Evolutionary conservation across 2,329 filamentous ascomycete genomes (phyloP).

Genomic region (Penicillium sp.): DNA sequence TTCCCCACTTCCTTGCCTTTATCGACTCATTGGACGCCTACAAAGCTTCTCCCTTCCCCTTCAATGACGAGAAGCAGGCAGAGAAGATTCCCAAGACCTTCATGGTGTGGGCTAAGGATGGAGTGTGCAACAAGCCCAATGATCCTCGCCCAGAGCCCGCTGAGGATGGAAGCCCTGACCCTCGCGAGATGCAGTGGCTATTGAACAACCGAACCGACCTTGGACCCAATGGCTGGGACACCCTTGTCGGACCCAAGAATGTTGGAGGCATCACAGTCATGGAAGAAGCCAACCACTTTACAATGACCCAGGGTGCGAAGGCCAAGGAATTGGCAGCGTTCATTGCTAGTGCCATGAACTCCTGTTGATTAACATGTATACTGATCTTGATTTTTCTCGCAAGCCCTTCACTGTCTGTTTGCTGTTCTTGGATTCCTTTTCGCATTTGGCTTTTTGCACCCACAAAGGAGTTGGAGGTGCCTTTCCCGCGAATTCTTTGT

Average conservation of each 20-base stretch:
- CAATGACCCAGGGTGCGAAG: slow-evolving; percentile 28
- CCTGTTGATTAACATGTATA: slow-evolving; percentile 9
- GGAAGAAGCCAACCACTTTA: slow-evolving; percentile 33
- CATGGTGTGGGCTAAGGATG: slow-evolving; percentile 46
- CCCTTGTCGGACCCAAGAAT: slow-evolving; percentile 37
- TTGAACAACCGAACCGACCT: slow-evolving; percentile 45
- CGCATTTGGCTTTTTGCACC: background rate
- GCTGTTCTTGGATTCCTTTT: background rate
- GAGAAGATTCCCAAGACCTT: slow-evolving; percentile 39
- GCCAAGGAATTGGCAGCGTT: slow-evolving; percentile 26
- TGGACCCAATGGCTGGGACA: slow-evolving; percentile 44
- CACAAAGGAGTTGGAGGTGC: background rate
- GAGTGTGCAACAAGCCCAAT: slow-evolving; percentile 40
- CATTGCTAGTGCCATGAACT: slow-evolving; percentile 23
- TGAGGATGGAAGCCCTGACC: slow-evolving; percentile 37
- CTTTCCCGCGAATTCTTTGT: background rate
- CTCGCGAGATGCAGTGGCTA: slow-evolving; percentile 46
- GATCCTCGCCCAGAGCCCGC: slow-evolving; percentile 38
- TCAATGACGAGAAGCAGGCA: slow-evolving; percentile 21
- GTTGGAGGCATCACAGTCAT: slow-evolving; percentile 29
- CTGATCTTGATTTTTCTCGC: background rate
- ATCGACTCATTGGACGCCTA: slow-evolving; percentile 46
- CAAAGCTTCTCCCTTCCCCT: slow-evolving; percentile 29
- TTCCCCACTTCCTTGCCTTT: slow-evolving; percentile 48
- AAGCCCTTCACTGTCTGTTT: background rate